Percentiles rank a stretch among this genome's conserved stretches.
phyloP scores from a whole-genome alignment of 2,329 filamentous ascomycete genomes.

The Rhinocladiella mackenziei region DNA sequence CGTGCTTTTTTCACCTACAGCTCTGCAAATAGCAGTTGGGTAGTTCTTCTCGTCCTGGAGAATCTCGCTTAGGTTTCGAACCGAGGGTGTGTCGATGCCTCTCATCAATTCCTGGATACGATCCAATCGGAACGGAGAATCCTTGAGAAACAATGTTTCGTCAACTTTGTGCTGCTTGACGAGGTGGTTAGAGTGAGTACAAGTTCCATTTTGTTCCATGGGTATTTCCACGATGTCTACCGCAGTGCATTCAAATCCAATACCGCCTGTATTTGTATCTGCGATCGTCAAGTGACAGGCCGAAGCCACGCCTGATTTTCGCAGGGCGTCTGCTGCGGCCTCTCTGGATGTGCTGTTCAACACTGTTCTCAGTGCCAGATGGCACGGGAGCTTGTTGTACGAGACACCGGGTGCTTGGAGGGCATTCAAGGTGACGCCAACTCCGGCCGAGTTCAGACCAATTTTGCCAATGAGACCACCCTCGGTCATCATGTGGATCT shows the following conservation, averaged over 20 bases:
- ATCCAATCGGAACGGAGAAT: slow-evolving; percentile 32
- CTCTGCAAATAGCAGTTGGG: slow-evolving; percentile 36
- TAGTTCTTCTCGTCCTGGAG: slow-evolving; percentile 35
- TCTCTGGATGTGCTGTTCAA: slow-evolving; percentile 46
- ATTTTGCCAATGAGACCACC: slow-evolving; percentile 58
- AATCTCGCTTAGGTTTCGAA: slow-evolving; percentile 30
- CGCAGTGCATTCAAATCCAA: slow-evolving; percentile 50
- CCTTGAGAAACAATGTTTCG: slow-evolving; percentile 21
- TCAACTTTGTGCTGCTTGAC: slow-evolving; percentile 30
- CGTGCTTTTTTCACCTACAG: slow-evolving; percentile 30
- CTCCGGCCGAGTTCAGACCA: slow-evolving; percentile 52
- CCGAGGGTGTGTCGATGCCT: slow-evolving; percentile 19
- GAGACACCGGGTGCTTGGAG: slow-evolving; percentile 51
- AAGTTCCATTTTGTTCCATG: slow-evolving; percentile 31
- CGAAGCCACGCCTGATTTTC: slow-evolving; percentile 48
- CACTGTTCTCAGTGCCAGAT: slow-evolving; percentile 53
- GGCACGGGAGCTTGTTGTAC: slow-evolving; percentile 47
- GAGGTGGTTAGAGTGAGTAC: slow-evolving; percentile 47
- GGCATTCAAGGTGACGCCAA: slow-evolving; percentile 56
- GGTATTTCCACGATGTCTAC: slow-evolving; percentile 30
- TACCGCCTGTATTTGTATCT: slow-evolving; percentile 41
- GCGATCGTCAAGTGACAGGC: slow-evolving; percentile 54
- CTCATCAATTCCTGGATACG: slow-evolving; percentile 33
- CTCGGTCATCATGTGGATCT: slow-evolving; percentile 54
- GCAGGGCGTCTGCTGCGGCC: slow-evolving; percentile 46